Evolutionary conservation across 768 basidiomycete genomes (phyloP), one percentile per base, ranked within the genome.

Genomic region (Lactarius vividus): DNA sequence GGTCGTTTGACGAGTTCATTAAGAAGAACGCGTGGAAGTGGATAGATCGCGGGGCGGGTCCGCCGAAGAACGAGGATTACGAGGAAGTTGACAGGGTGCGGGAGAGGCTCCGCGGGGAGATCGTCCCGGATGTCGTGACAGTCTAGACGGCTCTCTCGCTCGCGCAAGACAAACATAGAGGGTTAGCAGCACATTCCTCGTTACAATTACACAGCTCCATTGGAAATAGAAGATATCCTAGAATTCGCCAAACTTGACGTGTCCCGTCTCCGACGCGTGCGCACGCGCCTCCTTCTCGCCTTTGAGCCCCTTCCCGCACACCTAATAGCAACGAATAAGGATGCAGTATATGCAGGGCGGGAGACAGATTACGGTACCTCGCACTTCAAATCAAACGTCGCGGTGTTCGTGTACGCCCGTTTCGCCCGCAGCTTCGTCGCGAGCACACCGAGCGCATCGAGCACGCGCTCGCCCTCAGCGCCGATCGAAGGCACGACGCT

Each of bases 261-360:
- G 96, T 0, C 96, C 94, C 0, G 94, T 97, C 75, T 86, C 80
- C 71, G 84, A 84, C 5, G 96, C 96, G 74, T 98, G 96, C 56
- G 84, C 83, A 40, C 92, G 85, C 1, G 96, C 96, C 66, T 88
- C 95, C 72, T 95, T 98, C 79, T 98, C 96, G 39, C 96, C 96
- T 71, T 89, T 96, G 69, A 98, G 77, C 0, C 92, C 94, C 71
- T 86, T 81, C 20, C 89, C 85, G 72, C 96, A 98, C 59, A 89
- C 80, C 87, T 94, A 54, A 23, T 31, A 31, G n/a, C 57, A 61
- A 63, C 63, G 49, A 57, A 28, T 62, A 68, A 56, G 61, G 29
- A 58, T 55, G 37, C 58, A 65, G 28, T 52, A 16, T 18, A 57
- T 35, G 16, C 31, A 23, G 28, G 16, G 35, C 16, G 16, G 20